Conservation (phyloP, 73 alveolate species). For the Tetrahymena borealis region DNA sequence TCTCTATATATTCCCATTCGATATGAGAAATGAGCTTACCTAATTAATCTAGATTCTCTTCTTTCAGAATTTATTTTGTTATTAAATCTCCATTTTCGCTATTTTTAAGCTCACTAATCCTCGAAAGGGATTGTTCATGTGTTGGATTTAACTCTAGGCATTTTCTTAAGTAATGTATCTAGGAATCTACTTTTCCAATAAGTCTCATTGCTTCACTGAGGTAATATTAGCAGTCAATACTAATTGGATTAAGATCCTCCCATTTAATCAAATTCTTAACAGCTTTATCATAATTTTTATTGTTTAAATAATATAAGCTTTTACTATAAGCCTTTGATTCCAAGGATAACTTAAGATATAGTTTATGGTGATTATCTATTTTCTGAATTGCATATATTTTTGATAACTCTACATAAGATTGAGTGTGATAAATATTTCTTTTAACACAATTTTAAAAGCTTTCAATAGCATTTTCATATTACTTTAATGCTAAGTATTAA, state of each 20-base stretch:
- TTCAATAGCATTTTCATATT: not conserved
- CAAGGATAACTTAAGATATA: not conserved
- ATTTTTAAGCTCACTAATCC: not conserved
- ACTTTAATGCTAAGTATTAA: not conserved
- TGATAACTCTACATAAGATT: not conserved
- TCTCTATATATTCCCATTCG: not conserved
- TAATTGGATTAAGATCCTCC: not conserved
- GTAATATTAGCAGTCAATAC: not conserved
- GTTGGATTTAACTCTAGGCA: not conserved
- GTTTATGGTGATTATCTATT: not conserved
- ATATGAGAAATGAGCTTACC: not conserved
- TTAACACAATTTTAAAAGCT: not conserved
- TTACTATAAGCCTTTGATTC: not conserved
- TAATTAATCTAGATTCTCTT: not conserved
- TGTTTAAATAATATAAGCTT: not conserved
- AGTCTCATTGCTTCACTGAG: not conserved
- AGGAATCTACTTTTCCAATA: not conserved
- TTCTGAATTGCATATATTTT: not conserved
- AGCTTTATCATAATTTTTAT: not conserved
- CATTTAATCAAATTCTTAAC: not conserved
- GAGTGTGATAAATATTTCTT: not conserved
- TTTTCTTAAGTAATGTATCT: not conserved
- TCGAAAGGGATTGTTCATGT: not conserved
- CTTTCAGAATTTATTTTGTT: not conserved
- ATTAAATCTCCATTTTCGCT: not conserved